Evolutionary conservation across 495 filamentous ascomycete species (phyloP).

Genomic region (Aspergillus affinis): DNA sequence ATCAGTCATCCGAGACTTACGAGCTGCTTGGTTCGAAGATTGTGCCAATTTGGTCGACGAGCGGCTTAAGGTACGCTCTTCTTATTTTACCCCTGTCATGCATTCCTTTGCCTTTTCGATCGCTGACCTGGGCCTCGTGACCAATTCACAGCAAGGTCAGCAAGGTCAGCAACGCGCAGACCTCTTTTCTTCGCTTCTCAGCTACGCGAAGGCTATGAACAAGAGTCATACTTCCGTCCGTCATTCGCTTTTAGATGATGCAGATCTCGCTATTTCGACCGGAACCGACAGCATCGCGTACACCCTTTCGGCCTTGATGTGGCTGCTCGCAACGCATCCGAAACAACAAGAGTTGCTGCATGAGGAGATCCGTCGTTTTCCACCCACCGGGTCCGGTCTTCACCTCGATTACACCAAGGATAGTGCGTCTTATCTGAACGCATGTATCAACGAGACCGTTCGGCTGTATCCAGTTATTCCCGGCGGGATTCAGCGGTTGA

Average conservation of each 20-base stretch:
- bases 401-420: neutral
- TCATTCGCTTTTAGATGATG: neutral
- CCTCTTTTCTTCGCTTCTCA: neutral
- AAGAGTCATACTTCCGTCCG: neutral
- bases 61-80: too few species aligned
- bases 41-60: too few species aligned
- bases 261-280: neutral
- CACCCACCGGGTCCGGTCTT: neutral
- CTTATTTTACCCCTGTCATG: too few species aligned
- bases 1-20: too few species aligned
- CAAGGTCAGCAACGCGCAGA: neutral
- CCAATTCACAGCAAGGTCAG: too few species aligned
- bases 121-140: too few species aligned
- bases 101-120: too few species aligned
- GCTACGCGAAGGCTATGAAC: neutral
- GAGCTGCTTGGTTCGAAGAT: too few species aligned
- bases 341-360: neutral
- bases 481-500: neutral
- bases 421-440: neutral
- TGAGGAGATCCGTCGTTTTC: neutral
- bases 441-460: neutral
- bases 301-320: neutral
- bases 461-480: neutral
- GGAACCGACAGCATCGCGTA: neutral
- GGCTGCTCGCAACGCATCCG: neutral